A percentile compares a stretch with the other conserved stretches of the same genome.
Conservation (phyloP, 345 rosid genomes). For the Arabidopsis thaliana region DNA sequence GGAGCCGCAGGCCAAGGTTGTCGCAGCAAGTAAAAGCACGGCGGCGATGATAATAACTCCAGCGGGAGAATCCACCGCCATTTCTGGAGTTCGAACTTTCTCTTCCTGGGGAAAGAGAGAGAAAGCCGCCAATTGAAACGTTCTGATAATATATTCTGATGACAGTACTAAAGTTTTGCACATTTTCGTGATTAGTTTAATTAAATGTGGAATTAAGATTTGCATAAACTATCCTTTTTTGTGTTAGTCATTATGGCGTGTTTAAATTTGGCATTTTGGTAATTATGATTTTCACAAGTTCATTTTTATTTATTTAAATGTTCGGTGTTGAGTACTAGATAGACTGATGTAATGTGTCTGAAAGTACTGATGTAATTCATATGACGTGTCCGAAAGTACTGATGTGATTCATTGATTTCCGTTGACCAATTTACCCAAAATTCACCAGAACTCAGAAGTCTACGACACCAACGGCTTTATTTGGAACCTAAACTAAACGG, state of each 20-base stretch:
- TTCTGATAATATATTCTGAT: conserved; percentile 42
- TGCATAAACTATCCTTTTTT: neutral
- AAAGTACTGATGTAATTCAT: conserved; percentile 2
- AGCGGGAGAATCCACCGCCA: conserved; percentile 44
- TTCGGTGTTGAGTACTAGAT: conserved; percentile 8
- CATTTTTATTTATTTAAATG: neutral
- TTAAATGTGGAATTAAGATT: conserved; percentile 17
- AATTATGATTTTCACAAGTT: neutral
- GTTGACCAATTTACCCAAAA: neutral
- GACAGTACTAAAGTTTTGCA: conserved; percentile 34
- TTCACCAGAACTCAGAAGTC: neutral
- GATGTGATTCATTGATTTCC: neutral
- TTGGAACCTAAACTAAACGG: neutral
- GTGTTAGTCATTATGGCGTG: neutral
- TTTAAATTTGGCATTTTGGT: neutral
- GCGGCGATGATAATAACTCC: conserved; percentile 43
- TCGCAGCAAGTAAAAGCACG: conserved; percentile 36
- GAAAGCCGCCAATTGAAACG: conserved; percentile 45
- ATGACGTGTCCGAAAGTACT: conserved; percentile 1
- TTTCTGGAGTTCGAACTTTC: conserved; percentile 40
- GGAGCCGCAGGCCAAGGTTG: conserved; percentile 50
- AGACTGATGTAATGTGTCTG: conserved; percentile 27
- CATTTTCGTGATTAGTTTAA: conserved; percentile 31
- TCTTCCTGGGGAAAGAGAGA: conserved; percentile 8
- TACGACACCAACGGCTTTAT: neutral